Evolutionary conservation across 805 yeast genomes (phyloP).

Genomic region (Hanseniaspora guilliermondii): DNA sequence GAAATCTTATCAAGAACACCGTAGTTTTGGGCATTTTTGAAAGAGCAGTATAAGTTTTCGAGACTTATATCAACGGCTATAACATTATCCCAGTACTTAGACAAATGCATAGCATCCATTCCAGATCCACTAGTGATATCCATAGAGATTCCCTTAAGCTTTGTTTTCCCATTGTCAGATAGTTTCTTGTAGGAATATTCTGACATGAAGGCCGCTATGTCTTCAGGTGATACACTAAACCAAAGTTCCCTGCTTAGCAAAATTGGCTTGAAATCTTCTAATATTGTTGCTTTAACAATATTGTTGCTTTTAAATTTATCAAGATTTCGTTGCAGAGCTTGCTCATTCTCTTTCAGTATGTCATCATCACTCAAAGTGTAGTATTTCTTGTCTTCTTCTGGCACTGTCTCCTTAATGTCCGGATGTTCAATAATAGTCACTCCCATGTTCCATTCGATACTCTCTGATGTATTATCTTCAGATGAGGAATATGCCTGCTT

Average conservation of each 20-base stretch:
- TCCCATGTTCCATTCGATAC: neutral
- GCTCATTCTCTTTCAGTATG: slow-evolving; percentile 16
- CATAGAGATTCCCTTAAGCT: slow-evolving; percentile 28
- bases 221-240: slow-evolving; percentile 83
- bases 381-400: neutral
- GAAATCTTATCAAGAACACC: slow-evolving; percentile 42
- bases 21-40: slow-evolving; percentile 55
- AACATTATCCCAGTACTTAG: slow-evolving; percentile 41
- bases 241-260: slow-evolving; percentile 61
- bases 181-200: slow-evolving; percentile 39
- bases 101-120: slow-evolving; percentile 71
- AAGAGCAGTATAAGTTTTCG: slow-evolving; percentile 52
- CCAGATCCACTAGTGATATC: slow-evolving; percentile 85
- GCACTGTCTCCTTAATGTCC: neutral
- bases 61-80: slow-evolving; percentile 52
- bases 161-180: slow-evolving; percentile 30
- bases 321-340: slow-evolving; percentile 16
- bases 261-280: slow-evolving; percentile 49
- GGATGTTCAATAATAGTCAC: neutral
- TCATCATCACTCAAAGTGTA: slow-evolving; percentile 15
- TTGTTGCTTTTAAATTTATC: slow-evolving; percentile 16
- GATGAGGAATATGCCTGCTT: neutral
- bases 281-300: slow-evolving; percentile 16
- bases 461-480: neutral
- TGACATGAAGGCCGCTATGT: slow-evolving; percentile 49